phyloP scores from a whole-genome alignment of 148 eudicot genomes.

The Fallopia convolvulus region DNA sequence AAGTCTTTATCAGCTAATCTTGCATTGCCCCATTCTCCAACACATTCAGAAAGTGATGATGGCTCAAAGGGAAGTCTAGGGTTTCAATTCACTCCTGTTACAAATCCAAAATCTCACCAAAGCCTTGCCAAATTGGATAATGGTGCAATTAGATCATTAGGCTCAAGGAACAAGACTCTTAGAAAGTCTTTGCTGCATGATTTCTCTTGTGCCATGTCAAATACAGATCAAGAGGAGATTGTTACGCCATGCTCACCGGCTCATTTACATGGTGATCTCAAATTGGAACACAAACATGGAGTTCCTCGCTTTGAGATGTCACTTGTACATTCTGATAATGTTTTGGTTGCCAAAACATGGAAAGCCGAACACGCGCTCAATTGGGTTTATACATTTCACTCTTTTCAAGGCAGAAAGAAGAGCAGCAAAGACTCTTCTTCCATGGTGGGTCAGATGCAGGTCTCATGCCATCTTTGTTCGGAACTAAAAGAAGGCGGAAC shows the following conservation, averaged over 20 bases:
- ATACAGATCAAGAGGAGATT: constrained; percentile 12
- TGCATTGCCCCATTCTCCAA: constrained; percentile 57
- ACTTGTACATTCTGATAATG: constrained; percentile 41
- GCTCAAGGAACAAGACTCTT: constrained; percentile 26
- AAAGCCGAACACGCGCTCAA: constrained; percentile 52
- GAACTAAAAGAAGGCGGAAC: constrained; percentile 42
- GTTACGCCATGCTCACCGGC: constrained; percentile 50
- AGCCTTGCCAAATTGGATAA: constrained; percentile 26
- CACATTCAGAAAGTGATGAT: constrained; percentile 35
- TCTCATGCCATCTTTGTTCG: constrained; percentile 56
- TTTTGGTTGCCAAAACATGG: constrained; percentile 68
- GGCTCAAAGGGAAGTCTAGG: constrained; percentile 53
- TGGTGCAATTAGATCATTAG: constrained; percentile 17
- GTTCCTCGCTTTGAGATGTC: constrained; percentile 63
- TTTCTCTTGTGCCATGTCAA: constrained; percentile 27
- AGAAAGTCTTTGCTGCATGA: constrained; percentile 49
- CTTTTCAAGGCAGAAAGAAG: constrained; percentile 52
- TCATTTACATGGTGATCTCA: constrained; percentile 68
- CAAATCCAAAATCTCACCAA: constrained; percentile 54
- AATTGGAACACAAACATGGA: constrained; percentile 60
- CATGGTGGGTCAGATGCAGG: constrained; percentile 81
- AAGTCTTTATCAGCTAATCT: constrained; percentile 62
- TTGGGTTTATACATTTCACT: constrained; percentile 89
- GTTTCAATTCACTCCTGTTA: constrained; percentile 54
- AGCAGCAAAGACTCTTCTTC: constrained; percentile 54